Conservation (phyloP, 805 yeast species). For the Debaryomyces castellii region DNA sequence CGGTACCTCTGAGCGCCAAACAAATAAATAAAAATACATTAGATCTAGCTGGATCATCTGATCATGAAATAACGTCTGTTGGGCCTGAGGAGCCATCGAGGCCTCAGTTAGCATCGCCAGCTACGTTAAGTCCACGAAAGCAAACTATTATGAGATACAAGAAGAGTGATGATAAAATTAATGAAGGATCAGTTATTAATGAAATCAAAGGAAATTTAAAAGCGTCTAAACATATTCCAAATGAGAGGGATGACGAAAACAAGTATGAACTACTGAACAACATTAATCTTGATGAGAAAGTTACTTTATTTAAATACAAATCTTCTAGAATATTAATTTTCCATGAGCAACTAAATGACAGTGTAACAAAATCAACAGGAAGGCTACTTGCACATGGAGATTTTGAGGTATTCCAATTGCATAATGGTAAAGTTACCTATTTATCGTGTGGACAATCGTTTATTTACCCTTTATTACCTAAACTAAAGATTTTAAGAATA, state of each 20-base stretch:
- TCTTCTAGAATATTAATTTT: conserved; percentile 35
- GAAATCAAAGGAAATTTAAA: conserved; percentile 30
- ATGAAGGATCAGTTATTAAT: conserved; percentile 19
- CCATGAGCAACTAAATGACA: conserved; percentile 29
- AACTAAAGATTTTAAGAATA: conserved; percentile 55
- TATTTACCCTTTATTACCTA: conserved; percentile 72
- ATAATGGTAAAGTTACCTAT: conserved; percentile 57
- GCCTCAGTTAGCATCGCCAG: background rate
- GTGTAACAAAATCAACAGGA: conserved; percentile 30
- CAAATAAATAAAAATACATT: background rate
- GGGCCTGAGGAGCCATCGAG: background rate
- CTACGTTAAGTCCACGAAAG: conserved; percentile 33
- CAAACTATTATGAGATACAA: conserved; percentile 40
- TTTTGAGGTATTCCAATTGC: conserved; percentile 58
- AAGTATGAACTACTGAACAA: conserved; percentile 5
- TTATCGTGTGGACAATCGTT: conserved; percentile 65
- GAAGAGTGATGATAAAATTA: conserved; percentile 22
- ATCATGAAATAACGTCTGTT: background rate
- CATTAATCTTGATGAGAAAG: conserved; percentile 34
- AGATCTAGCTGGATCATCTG: background rate
- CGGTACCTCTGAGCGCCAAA: background rate
- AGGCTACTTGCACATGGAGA: conserved; percentile 59
- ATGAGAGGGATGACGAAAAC: background rate
- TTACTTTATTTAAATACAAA: conserved; percentile 31
- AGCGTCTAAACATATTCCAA: background rate